Percentiles rank a stretch among this genome's conserved stretches.
Evolutionary conservation across 75 land plant species (phyloP).

Genomic region (Picea glauca): DNA sequence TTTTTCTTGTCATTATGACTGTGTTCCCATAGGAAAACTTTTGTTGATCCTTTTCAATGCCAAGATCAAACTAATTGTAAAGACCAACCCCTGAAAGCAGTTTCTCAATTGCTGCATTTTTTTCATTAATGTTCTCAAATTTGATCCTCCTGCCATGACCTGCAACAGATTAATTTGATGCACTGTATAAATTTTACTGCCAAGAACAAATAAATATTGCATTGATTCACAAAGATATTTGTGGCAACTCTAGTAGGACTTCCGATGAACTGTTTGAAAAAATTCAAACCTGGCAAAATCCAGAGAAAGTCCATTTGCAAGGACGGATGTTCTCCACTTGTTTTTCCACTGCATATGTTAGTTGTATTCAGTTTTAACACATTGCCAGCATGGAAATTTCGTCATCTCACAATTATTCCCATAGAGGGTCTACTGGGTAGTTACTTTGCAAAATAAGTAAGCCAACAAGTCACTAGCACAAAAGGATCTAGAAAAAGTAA

Average conservation of each 20-base stretch:
- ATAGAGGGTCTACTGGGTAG: not conserved
- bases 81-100: conserved; percentile 1
- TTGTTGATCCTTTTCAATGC: not conserved
- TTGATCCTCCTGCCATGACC: conserved; percentile 57
- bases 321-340: conserved; percentile 40
- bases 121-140: conserved; percentile 34
- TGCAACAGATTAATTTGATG: conserved; percentile 14
- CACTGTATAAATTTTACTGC: not conserved
- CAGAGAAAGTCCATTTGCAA: conserved; percentile 53
- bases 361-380: not conserved
- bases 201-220: not conserved
- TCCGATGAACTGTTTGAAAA: conserved; percentile 1
- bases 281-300: conserved; percentile 57
- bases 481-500: not conserved
- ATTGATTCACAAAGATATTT: not conserved
- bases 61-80: conserved; percentile 1
- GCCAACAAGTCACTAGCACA: not conserved
- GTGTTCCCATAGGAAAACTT: not conserved
- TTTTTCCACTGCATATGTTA: conserved; percentile 32
- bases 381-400: not conserved
- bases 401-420: not conserved
- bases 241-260: not conserved
- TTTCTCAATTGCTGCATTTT: conserved; percentile 23
- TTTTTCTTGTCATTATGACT: too few species aligned
- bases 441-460: not conserved